Conservation (phyloP, 2,329 filamentous ascomycete genomes). For the Hypoxylon sp. region DNA sequence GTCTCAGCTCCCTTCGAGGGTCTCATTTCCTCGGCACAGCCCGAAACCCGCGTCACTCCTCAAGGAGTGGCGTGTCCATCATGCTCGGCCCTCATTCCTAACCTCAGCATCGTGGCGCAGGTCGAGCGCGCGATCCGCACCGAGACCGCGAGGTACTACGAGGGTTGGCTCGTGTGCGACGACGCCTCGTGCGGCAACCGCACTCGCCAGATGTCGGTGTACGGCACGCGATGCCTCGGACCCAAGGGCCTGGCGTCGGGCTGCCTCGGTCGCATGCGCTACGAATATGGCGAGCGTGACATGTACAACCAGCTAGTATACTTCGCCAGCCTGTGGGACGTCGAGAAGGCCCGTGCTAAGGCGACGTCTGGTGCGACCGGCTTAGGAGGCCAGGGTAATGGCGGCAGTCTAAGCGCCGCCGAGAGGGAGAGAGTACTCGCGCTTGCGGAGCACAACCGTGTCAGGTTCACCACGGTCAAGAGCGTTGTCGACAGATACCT, state of each 20-base stretch:
- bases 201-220: slow-evolving; percentile 93
- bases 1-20: slow-evolving; percentile 81
- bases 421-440: slow-evolving; percentile 76
- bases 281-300: slow-evolving; percentile 88
- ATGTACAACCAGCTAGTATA: slow-evolving; percentile 97
- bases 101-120: slow-evolving; percentile 85
- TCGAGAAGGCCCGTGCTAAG: slow-evolving; percentile 79
- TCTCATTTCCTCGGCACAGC: slow-evolving; percentile 69
- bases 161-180: slow-evolving; percentile 91
- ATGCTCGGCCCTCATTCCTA: slow-evolving; percentile 76
- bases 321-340: slow-evolving; percentile 87
- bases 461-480: slow-evolving; percentile 82
- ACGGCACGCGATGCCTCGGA: slow-evolving; percentile 89
- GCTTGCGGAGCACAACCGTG: slow-evolving; percentile 85
- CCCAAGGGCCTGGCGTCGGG: slow-evolving; percentile 87
- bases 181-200: slow-evolving; percentile 88
- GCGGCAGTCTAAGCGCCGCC: slow-evolving; percentile 61
- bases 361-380: slow-evolving; percentile 64
- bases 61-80: slow-evolving; percentile 81
- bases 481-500: slow-evolving; percentile 85
- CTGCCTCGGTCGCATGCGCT: slow-evolving; percentile 89
- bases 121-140: slow-evolving; percentile 86
- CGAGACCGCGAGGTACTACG: slow-evolving; percentile 88
- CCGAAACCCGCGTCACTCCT: slow-evolving; percentile 70
- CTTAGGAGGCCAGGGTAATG: slow-evolving; percentile 47